These are phyloP conservation scores for Tetraselmis chui DNA, from an alignment of 139 green algal species.

Conservation along the genomic window DNA sequence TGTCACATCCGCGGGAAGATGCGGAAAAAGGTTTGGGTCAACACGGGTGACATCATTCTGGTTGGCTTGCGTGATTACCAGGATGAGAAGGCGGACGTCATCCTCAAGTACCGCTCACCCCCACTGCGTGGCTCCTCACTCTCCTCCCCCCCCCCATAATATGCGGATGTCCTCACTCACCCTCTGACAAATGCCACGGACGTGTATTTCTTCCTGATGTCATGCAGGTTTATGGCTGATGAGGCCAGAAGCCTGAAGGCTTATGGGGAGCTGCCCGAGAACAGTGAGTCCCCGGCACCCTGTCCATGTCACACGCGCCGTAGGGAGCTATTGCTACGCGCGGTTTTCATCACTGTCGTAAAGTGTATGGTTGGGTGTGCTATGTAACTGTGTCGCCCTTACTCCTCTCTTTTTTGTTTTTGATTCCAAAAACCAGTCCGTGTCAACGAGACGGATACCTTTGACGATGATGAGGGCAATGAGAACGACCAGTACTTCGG, in stretches of 20 bases:
- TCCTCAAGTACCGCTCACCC: slow-evolving; percentile 90
- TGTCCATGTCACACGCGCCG: no score
- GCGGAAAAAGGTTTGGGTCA: slow-evolving; percentile 98
- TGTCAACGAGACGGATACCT: slow-evolving; percentile 59
- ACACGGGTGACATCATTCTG: slow-evolving; percentile 92
- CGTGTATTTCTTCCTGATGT: no score
- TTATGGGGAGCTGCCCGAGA: slow-evolving; percentile 96
- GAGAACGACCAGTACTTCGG: slow-evolving; percentile 68
- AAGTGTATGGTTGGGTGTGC: no score
- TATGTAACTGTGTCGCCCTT: no score
- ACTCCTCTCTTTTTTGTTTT: background rate
- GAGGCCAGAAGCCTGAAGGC: slow-evolving; percentile 90
- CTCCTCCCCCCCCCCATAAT: background rate
- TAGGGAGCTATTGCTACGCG: no score
- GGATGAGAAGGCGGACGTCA: slow-evolving; percentile 99
- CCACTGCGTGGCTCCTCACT: background rate
- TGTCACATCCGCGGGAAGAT: slow-evolving; percentile 99
- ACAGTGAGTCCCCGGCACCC: slow-evolving; percentile 28
- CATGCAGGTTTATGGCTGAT: slow-evolving; percentile 85
- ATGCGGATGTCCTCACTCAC: background rate
- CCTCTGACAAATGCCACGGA: background rate
- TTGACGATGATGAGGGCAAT: slow-evolving; percentile 53
- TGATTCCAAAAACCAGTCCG: slow-evolving; percentile 28
- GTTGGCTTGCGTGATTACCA: slow-evolving; percentile 98
- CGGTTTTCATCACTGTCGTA: background rate